Evolutionary conservation across 805 yeast species (phyloP).

Genomic region (Cyberlindnera euphorbiiphila): DNA sequence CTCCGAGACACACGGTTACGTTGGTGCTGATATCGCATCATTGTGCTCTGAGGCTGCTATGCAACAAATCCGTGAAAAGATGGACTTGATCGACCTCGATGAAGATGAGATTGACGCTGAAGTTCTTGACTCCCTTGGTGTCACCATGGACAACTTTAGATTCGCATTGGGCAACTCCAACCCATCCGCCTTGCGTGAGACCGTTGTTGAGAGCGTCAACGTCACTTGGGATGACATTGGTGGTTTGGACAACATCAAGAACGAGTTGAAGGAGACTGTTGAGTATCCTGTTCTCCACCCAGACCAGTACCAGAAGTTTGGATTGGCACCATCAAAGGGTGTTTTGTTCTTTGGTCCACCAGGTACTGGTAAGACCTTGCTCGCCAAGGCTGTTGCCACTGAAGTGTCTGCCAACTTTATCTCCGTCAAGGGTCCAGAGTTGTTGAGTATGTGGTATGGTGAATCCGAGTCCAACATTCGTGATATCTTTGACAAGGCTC

Average conservation of each 20-base stretch:
- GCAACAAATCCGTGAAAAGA: conserved; percentile 99
- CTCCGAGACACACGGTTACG: conserved; percentile 97
- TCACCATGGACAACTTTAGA: conserved; percentile 97
- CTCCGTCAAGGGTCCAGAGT: conserved; percentile 95
- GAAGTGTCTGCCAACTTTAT: conserved; percentile 98
- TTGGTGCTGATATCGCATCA: conserved; percentile 98
- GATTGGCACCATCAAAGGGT: conserved; percentile 97
- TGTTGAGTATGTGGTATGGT: conserved; percentile 98
- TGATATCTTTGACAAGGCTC: conserved; percentile 96
- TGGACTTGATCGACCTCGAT: conserved; percentile 94
- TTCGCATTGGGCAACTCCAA: conserved; percentile 97
- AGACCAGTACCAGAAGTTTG: conserved; percentile 97
- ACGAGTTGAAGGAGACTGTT: conserved; percentile 96
- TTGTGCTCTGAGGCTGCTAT: conserved; percentile 99
- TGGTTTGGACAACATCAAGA: conserved; percentile 93
- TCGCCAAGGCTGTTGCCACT: conserved; percentile 99
- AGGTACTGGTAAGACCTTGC: conserved; percentile 98
- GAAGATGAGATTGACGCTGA: conserved; percentile 98
- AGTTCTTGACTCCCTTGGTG: conserved; percentile 92
- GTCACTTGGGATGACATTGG: conserved; percentile 99
- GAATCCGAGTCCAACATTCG: conserved; percentile 97
- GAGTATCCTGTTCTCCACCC: conserved; percentile 99
- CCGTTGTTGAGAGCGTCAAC: conserved; percentile 97
- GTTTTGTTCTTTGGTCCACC: conserved; percentile 99
- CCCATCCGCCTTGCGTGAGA: conserved; percentile 98